Evolutionary conservation across 257 asterid species (phyloP).

Genomic region (Coffea eugenioides): DNA sequence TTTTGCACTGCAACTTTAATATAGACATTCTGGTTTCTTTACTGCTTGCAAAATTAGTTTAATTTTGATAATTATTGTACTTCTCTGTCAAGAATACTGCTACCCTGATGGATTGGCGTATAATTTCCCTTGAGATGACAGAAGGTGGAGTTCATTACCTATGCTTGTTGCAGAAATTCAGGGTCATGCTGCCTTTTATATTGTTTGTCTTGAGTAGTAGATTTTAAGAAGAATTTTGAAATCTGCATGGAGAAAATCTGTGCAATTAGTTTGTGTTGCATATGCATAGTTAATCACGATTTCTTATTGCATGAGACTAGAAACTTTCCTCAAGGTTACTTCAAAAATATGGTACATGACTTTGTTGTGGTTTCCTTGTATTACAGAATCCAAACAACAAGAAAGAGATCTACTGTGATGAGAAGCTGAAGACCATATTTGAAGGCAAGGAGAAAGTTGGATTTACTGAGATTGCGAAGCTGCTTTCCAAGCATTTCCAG

Average conservation of each 20-base stretch:
- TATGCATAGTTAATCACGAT: not conserved
- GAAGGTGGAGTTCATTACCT: not conserved
- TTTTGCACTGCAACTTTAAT: no score
- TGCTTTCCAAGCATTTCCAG: constrained; percentile 49
- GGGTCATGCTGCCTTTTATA: not conserved
- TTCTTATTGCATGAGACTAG: not conserved
- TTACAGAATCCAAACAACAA: constrained; percentile 62
- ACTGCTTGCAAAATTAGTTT: no score
- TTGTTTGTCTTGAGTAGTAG: not conserved
- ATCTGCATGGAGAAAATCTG: not conserved
- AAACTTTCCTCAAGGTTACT: not conserved
- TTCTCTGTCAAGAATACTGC: not conserved
- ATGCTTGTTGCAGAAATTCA: not conserved
- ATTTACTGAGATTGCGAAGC: constrained; percentile 46
- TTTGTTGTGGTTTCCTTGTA: not conserved
- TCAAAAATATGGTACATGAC: not conserved
- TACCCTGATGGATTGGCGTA: not conserved
- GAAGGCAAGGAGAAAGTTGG: constrained; percentile 57
- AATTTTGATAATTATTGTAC: not conserved
- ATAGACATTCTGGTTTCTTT: no score
- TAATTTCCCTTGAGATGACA: not conserved
- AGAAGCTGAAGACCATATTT: constrained; percentile 55
- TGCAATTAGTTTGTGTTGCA: not conserved
- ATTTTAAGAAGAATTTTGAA: not conserved
- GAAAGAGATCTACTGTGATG: constrained; percentile 60